Evolutionary conservation across 176 grass and related monocot genomes (phyloP).

Genomic region (Saccharum officinarum): DNA sequence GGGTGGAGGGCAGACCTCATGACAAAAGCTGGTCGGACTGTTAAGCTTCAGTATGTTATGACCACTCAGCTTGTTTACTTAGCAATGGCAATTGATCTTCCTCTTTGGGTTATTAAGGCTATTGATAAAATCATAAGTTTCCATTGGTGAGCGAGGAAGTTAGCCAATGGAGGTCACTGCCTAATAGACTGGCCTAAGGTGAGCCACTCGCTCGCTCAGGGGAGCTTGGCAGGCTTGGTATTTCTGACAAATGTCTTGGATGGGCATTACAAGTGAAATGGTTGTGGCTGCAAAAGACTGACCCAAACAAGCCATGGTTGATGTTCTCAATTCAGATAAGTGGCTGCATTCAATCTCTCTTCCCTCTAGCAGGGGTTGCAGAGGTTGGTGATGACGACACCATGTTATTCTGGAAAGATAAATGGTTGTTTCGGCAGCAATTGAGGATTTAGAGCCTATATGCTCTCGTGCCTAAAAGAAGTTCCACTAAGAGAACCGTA

Average conservation of each 20-base stretch:
- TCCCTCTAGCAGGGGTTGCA: neutral
- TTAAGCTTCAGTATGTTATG: neutral
- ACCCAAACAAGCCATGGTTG: neutral
- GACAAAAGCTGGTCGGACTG: neutral
- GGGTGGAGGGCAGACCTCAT: neutral
- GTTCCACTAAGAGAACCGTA: neutral
- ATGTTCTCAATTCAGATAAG: neutral
- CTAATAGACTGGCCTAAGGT: no score
- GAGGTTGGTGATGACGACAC: neutral
- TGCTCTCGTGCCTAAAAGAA: neutral
- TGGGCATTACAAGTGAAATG: neutral
- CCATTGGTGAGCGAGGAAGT: neutral
- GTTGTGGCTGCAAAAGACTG: neutral
- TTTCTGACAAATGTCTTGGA: neutral
- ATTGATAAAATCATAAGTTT: neutral
- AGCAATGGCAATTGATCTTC: neutral
- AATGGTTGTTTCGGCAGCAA: neutral
- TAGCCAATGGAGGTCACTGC: no score
- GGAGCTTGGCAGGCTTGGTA: neutral
- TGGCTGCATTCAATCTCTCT: neutral
- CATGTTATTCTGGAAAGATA: neutral
- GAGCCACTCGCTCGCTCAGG: no score
- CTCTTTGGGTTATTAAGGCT: neutral
- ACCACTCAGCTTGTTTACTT: neutral
- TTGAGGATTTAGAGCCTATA: neutral